A percentile compares a stretch with the other conserved stretches of the same genome.
phyloP scores from a whole-genome alignment of 1,284 basidiomycete species.

The Sanghuangporus weigelae region DNA sequence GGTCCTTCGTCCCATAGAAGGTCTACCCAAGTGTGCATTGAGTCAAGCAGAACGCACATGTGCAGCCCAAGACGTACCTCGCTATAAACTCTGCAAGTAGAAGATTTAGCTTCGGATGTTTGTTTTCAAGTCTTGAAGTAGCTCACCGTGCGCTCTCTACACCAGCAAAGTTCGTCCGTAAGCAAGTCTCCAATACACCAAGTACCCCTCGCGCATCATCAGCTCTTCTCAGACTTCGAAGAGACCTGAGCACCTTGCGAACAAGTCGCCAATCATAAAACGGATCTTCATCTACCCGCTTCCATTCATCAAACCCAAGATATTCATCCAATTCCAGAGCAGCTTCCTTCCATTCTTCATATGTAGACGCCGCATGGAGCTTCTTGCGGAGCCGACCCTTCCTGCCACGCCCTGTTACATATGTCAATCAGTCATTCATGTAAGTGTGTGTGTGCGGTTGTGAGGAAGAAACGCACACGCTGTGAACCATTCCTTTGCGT shows the following conservation, averaged over 20 bases:
- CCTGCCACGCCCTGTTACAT: slow-evolving; percentile 67
- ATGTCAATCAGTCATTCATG: neutral
- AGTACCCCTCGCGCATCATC: slow-evolving; percentile 82
- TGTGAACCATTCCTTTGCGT: slow-evolving; percentile 86
- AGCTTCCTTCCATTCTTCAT: slow-evolving; percentile 80
- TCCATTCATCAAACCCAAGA: slow-evolving; percentile 86
- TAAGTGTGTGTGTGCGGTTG: neutral
- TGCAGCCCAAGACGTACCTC: slow-evolving; percentile 48
- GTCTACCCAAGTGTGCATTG: slow-evolving; percentile 45
- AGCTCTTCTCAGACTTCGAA: slow-evolving; percentile 57
- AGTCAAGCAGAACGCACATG: neutral
- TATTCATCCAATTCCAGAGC: slow-evolving; percentile 79
- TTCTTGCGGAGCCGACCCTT: slow-evolving; percentile 75
- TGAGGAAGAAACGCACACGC: slow-evolving; percentile 51
- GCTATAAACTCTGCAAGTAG: slow-evolving; percentile 69
- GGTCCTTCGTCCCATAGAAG: slow-evolving; percentile 82
- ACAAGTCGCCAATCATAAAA: slow-evolving; percentile 89
- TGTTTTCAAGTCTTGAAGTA: neutral
- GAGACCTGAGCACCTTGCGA: slow-evolving; percentile 58
- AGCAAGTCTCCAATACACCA: slow-evolving; percentile 88
- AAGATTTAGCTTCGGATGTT: neutral
- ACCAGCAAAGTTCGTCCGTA: slow-evolving; percentile 93
- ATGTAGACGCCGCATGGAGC: slow-evolving; percentile 70
- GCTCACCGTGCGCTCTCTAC: slow-evolving; percentile 76
- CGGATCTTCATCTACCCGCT: slow-evolving; percentile 76